phyloP scores from a whole-genome alignment of 2,329 filamentous ascomycete species.

The Boeremia exigua region DNA sequence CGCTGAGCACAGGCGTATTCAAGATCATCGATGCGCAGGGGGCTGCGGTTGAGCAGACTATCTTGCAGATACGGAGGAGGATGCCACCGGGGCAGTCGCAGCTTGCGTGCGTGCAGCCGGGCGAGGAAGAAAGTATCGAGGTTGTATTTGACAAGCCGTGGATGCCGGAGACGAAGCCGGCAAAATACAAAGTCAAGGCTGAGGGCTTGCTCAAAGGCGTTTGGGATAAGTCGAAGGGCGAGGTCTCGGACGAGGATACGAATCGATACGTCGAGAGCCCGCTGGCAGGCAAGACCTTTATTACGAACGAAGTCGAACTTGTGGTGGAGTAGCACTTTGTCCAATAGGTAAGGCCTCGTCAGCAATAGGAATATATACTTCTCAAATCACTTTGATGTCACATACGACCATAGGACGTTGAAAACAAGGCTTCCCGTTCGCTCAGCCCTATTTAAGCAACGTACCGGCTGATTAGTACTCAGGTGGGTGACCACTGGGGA shows the following conservation, averaged over 20 bases:
- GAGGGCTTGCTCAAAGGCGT: constrained; percentile 45
- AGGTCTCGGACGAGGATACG: constrained; percentile 33
- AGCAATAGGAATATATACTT: not conserved
- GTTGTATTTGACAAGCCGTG: constrained; percentile 47
- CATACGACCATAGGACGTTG: not conserved
- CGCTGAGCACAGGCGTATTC: constrained; percentile 49
- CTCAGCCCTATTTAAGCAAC: too few relatives aligned
- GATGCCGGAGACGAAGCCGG: constrained; percentile 45
- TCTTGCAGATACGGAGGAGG: constrained; percentile 45
- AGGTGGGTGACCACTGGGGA: too few relatives aligned
- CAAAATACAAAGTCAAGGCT: constrained; percentile 45
- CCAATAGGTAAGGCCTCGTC: too few relatives aligned
- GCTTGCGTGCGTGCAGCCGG: constrained; percentile 45
- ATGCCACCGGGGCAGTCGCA: constrained; percentile 47
- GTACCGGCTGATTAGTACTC: too few relatives aligned
- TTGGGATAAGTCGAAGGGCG: constrained; percentile 39
- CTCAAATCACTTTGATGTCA: not conserved
- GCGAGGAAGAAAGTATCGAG: constrained; percentile 42
- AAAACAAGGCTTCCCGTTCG: not conserved
- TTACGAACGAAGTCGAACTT: constrained; percentile 30
- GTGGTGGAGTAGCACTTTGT: constrained; percentile 14
- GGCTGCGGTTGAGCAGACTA: constrained; percentile 35
- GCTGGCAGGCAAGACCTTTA: constrained; percentile 33
- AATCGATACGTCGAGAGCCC: constrained; percentile 33
- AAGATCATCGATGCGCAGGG: constrained; percentile 37